These are phyloP conservation scores for Cyberlindnera xishuangbannaensis DNA, from an alignment of 805 yeast species.

Conservation along the genomic window DNA sequence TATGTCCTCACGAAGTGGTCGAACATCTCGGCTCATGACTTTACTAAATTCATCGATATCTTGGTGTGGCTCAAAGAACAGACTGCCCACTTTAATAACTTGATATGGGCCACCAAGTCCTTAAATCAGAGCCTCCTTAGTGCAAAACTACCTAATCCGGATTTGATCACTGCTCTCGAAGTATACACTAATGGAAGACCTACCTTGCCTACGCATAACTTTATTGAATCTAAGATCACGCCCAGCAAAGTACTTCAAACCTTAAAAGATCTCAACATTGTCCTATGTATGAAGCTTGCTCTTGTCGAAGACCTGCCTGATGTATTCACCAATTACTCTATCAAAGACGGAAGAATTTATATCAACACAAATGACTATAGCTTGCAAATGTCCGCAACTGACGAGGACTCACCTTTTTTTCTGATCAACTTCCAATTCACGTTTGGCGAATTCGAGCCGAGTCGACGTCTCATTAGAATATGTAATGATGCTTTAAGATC, in stretches of 20 bases:
- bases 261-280: slow-evolving; percentile 63
- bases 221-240: slow-evolving; percentile 43
- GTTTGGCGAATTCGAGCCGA: slow-evolving; percentile 15
- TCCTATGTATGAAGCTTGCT: slow-evolving; percentile 71
- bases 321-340: slow-evolving; percentile 54
- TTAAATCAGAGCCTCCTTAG: slow-evolving; percentile 68
- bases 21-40: slow-evolving; percentile 60
- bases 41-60: slow-evolving; percentile 74
- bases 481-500: slow-evolving; percentile 47
- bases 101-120: slow-evolving; percentile 59
- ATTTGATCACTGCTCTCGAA: slow-evolving; percentile 79
- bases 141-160: slow-evolving; percentile 92
- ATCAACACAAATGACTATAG: slow-evolving; percentile 58
- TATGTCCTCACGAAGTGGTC: slow-evolving; percentile 88
- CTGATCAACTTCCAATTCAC: slow-evolving; percentile 67
- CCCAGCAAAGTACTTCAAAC: slow-evolving; percentile 56
- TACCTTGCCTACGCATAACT: slow-evolving; percentile 57
- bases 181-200: slow-evolving; percentile 79
- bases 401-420: slow-evolving; percentile 64
- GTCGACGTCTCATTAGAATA: slow-evolving; percentile 43
- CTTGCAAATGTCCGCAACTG: slow-evolving; percentile 72
- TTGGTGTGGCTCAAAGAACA: slow-evolving; percentile 84
- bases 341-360: slow-evolving; percentile 72
- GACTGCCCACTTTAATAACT: slow-evolving; percentile 59
- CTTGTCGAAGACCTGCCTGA: slow-evolving; percentile 54